These are phyloP conservation scores for Agmasoma carcini DNA, from an alignment of 371 early-diverging fungal species.

Conservation along the genomic window DNA sequence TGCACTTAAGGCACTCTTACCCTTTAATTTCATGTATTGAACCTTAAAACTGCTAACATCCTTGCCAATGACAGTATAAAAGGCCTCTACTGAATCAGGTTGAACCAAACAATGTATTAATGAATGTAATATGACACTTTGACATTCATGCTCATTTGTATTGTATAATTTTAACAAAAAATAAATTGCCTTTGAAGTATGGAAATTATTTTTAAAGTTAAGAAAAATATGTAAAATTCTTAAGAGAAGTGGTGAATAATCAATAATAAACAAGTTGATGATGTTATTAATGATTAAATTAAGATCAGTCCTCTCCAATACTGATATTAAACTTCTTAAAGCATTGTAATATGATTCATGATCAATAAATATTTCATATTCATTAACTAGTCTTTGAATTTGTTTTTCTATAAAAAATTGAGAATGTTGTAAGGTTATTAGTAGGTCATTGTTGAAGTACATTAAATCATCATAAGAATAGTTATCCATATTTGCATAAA, in stretches of 20 bases:
- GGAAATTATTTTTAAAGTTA: constrained; percentile 3
- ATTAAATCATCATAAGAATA: constrained; percentile 22
- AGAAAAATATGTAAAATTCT: constrained; percentile 27
- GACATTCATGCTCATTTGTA: constrained; percentile 18
- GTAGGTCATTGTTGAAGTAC: constrained; percentile 40
- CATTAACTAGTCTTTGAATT: constrained; percentile 24
- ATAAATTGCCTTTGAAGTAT: constrained; percentile 32
- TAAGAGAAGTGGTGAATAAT: constrained; percentile 26
- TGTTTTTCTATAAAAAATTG: constrained; percentile 28
- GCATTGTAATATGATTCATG: constrained; percentile 15
- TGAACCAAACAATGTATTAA: constrained; percentile 31
- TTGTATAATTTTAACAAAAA: constrained; percentile 31
- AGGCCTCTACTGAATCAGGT: constrained; percentile 28
- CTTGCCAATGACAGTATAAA: constrained; percentile 17
- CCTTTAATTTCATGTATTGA: too few species aligned
- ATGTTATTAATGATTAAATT: not conserved
- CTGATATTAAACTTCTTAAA: constrained; percentile 20
- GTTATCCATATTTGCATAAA: constrained; percentile 28
- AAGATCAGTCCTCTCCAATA: not conserved
- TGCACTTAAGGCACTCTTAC: too few species aligned
- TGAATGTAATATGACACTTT: constrained; percentile 13
- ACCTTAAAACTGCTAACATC: too few species aligned
- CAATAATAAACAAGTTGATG: constrained; percentile 35
- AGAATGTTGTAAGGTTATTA: constrained; percentile 10
- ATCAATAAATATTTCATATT: constrained; percentile 26